Evolutionary conservation across 176 grass and related monocot species (phyloP), one percentile per base, ranked within the genome.

Genomic region (Aechmea fasciata): DNA sequence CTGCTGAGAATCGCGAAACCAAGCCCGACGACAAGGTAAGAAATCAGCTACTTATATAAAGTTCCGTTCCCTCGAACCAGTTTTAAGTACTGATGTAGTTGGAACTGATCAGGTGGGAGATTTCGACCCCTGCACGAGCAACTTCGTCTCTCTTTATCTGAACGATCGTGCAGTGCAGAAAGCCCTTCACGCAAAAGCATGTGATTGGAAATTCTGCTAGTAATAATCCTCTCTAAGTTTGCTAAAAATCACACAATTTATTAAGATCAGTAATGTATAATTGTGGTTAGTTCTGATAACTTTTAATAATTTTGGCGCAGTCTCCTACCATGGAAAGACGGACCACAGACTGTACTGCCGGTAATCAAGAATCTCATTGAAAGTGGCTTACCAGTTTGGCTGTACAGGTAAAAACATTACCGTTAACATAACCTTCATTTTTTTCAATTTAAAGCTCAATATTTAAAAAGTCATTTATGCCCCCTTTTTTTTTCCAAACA

Each of bases 121-220:
- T 8, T 66, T 66, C 14, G 64, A 66, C 9, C 64, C 64, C 0
- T 66, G 64, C 23, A 33, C 64, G 2, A 12, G 48, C 41, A 20
- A 64, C 0, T 72, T 64, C 22, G 70, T 78, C 1, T 0, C 14
- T 19, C 6, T 66, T n/a, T 85, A 89, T 77, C 75, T 89, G 12
- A 89, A 89, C 49, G 75, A 82, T 73, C 69, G 24, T 19, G 71
- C 74, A 4, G 83, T 89, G 71, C 82, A 89, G 29, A 75, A 54
- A 1, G 87, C 83, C 29, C 73, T 89, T 11, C 82, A 89, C 19
- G 83, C 75, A 48, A 69, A 52, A 51, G 18, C 18, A 0, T 76
- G n/a, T 9, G 12, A 51, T 14, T 89, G 86, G 86, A 52, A 64
- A 51, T 65, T 14, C 64, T 89, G 86, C 75, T 1, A 26, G 78